phyloP scores from a whole-genome alignment of 495 filamentous ascomycete species.

The Aspergillus kassunensis region DNA sequence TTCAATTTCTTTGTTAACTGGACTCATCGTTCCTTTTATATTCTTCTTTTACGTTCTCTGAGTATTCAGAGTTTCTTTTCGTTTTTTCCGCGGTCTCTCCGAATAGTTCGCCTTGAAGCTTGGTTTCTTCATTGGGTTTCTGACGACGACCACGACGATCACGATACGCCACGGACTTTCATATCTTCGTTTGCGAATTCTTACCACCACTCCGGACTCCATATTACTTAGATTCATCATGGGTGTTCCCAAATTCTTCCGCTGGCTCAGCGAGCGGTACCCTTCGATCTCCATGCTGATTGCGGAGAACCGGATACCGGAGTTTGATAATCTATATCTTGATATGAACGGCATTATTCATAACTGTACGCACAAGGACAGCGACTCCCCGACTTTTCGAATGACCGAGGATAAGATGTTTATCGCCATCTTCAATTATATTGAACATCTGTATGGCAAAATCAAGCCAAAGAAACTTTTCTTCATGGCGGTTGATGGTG shows the following conservation, averaged over 20 bases:
- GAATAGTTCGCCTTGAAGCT: conserved; percentile 18
- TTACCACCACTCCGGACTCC: neutral
- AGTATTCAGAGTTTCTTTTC: conserved; percentile 15
- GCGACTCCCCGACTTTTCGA: conserved; percentile 82
- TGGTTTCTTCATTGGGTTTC: conserved; percentile 17
- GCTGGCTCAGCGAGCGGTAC: conserved; percentile 99
- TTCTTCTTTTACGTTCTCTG: conserved; percentile 14
- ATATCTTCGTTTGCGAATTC: neutral
- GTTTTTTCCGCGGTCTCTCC: conserved; percentile 14
- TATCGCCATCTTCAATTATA: conserved; percentile 99
- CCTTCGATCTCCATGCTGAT: conserved; percentile 98
- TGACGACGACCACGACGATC: conserved; percentile 20
- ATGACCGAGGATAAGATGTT: conserved; percentile 99
- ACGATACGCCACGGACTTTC: conserved; percentile 12
- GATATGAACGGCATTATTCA: conserved; percentile 99
- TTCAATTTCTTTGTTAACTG: conserved; percentile 14
- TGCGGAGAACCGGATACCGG: conserved; percentile 97
- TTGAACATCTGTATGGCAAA: conserved; percentile 97
- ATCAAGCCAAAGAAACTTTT: conserved; percentile 98
- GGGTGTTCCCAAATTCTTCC: conserved; percentile 95
- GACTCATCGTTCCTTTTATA: conserved; percentile 14
- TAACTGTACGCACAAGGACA: conserved; percentile 97
- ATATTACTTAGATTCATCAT: conserved; percentile 34
- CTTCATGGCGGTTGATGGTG: conserved; percentile 99
- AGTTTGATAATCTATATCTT: conserved; percentile 97